Conservation (phyloP, 306 rosid species). For the Fragaria ananassa region DNA sequence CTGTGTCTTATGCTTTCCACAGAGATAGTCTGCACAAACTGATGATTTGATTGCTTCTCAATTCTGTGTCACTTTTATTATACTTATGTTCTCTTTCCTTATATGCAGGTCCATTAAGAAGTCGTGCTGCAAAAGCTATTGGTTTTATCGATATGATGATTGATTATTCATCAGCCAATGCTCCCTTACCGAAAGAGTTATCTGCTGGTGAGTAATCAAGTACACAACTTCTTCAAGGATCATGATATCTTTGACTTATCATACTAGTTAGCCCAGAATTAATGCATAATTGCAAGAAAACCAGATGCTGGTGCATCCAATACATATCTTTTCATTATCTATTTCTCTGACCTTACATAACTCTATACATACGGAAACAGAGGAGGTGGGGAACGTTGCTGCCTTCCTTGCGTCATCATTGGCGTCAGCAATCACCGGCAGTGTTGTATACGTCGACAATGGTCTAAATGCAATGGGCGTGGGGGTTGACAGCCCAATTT, state of each 20-base stretch:
- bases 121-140: slow-evolving; percentile 97
- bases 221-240: neutral
- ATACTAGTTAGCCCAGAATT: neutral
- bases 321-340: neutral
- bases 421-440: slow-evolving; percentile 87
- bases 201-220: slow-evolving; percentile 55
- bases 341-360: neutral
- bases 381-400: slow-evolving; percentile 80
- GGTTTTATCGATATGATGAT: slow-evolving; percentile 94
- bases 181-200: slow-evolving; percentile 87
- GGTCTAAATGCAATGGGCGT: slow-evolving; percentile 91
- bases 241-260: neutral
- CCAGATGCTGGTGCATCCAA: neutral
- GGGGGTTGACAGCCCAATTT: slow-evolving; percentile 62
- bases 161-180: slow-evolving; percentile 76
- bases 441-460: slow-evolving; percentile 71
- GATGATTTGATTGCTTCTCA: neutral
- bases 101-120: slow-evolving; percentile 73
- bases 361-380: slow-evolving; percentile 39
- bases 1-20: neutral
- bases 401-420: slow-evolving; percentile 81
- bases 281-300: neutral
- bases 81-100: neutral
- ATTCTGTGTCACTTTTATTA: neutral
- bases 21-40: neutral